These are phyloP conservation scores for Poronia punctata DNA, from an alignment of 495 filamentous ascomycete species.

Conservation along the genomic window DNA sequence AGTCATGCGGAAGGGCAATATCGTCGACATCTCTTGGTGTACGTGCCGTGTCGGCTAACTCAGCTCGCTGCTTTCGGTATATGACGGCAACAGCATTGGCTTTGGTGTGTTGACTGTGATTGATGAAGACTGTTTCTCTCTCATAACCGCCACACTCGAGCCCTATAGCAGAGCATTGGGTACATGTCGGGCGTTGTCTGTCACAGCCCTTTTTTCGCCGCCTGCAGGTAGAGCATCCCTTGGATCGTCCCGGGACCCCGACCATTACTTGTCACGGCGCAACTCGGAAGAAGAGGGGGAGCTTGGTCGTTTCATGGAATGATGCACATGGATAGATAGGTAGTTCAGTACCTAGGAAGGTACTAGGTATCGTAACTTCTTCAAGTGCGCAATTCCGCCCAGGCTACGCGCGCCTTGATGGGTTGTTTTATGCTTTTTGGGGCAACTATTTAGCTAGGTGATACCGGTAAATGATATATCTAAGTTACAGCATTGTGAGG, in stretches of 20 bases:
- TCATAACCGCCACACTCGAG: constrained; percentile 12
- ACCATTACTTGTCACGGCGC: constrained; percentile 7
- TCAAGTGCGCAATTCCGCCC: too few species aligned
- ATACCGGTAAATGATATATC: too few species aligned
- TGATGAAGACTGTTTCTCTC: constrained; percentile 8
- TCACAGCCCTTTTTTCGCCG: constrained; percentile 15
- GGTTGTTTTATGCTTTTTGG: too few species aligned
- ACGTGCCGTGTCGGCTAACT: neutral
- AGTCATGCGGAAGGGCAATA: neutral
- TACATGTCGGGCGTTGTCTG: constrained; percentile 1
- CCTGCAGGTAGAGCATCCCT: constrained; percentile 13
- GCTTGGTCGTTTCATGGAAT: too few species aligned
- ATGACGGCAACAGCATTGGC: neutral
- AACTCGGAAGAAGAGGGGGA: too few species aligned
- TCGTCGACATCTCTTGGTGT: neutral
- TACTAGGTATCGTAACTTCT: too few species aligned
- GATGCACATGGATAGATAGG: too few species aligned
- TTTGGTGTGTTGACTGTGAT: constrained; percentile 6
- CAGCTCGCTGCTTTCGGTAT: constrained; percentile 4
- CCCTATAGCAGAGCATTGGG: constrained; percentile 5
- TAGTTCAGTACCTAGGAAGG: too few species aligned
- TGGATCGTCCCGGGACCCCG: constrained; percentile 14
- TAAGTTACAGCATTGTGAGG: too few species aligned
- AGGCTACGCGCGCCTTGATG: too few species aligned
- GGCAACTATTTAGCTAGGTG: too few species aligned